Evolutionary conservation across 2,329 filamentous ascomycete genomes (phyloP).

Genomic region (Botrytis medusae): DNA sequence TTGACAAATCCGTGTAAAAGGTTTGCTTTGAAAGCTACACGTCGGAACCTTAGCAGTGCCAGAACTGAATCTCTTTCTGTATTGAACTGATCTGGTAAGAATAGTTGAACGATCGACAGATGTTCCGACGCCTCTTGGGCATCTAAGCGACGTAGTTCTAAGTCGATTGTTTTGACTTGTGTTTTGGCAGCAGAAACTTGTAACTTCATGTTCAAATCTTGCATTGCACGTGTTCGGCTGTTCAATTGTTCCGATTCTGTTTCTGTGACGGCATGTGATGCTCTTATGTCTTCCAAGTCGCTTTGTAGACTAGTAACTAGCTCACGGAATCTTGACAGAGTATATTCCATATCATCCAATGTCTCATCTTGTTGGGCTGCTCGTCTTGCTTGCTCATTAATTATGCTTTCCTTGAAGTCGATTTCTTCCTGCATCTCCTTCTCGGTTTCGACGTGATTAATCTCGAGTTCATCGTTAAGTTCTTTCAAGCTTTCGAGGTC

Average conservation of each 20-base stretch:
- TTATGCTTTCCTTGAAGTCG: slow-evolving; percentile 80
- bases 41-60: slow-evolving; percentile 82
- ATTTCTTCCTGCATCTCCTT: slow-evolving; percentile 94
- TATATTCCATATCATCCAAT: slow-evolving; percentile 87
- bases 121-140: slow-evolving; percentile 88
- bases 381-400: slow-evolving; percentile 76
- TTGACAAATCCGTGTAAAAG: slow-evolving; percentile 76
- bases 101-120: slow-evolving; percentile 82
- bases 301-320: slow-evolving; percentile 81
- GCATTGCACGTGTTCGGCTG: slow-evolving; percentile 86
- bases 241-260: slow-evolving; percentile 89
- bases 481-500: slow-evolving; percentile 89
- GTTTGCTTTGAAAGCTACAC: slow-evolving; percentile 83
- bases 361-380: slow-evolving; percentile 74
- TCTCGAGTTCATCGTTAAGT: slow-evolving; percentile 89
- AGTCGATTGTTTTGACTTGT: slow-evolving; percentile 89
- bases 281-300: slow-evolving; percentile 88
- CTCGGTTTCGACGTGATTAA: slow-evolving; percentile 88
- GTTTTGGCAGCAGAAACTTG: slow-evolving; percentile 88
- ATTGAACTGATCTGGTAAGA: slow-evolving; percentile 81
- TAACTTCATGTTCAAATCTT: slow-evolving; percentile 93
- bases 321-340: slow-evolving; percentile 82
- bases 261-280: slow-evolving; percentile 89
- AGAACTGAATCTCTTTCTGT: slow-evolving; percentile 82
- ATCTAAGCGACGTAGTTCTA: slow-evolving; percentile 82